Conservation (phyloP, 495 filamentous ascomycete genomes). For the Xylaria curta region DNA sequence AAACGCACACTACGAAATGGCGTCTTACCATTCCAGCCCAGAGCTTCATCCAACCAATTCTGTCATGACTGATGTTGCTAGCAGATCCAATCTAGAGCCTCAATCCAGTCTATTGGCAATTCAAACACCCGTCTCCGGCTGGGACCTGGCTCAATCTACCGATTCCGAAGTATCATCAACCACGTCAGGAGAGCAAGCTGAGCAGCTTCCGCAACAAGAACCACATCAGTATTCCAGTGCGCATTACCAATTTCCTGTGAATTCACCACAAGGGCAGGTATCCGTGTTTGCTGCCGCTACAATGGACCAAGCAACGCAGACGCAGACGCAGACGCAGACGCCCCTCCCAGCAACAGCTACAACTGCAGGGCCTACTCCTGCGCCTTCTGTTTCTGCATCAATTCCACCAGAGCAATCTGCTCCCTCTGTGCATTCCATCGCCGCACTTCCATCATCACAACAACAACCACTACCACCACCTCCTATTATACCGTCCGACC, state of each 20-base stretch:
- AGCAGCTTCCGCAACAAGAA: background rate
- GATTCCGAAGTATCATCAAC: background rate
- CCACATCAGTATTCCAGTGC: background rate
- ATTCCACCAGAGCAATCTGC: background rate
- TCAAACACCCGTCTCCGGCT: background rate
- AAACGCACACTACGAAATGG: constrained; percentile 14
- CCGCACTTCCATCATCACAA: background rate
- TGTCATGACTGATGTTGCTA: no score
- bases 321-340: background rate
- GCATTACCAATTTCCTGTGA: background rate
- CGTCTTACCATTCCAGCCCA: background rate
- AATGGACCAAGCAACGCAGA: constrained; percentile 2
- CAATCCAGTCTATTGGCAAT: background rate
- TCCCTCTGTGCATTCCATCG: background rate
- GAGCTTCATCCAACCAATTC: background rate
- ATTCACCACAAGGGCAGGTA: background rate
- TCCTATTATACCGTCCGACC: background rate
- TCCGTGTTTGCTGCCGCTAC: background rate
- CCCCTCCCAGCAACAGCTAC: background rate
- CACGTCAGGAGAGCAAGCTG: background rate
- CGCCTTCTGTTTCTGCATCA: background rate
- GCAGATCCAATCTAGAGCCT: background rate
- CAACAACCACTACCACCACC: background rate
- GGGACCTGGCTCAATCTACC: background rate
- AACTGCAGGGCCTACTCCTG: background rate